Base-by-base conservation (phyloP, 2,329 filamentous ascomycete genomes). In the Neofusicoccum sp. region DNA sequence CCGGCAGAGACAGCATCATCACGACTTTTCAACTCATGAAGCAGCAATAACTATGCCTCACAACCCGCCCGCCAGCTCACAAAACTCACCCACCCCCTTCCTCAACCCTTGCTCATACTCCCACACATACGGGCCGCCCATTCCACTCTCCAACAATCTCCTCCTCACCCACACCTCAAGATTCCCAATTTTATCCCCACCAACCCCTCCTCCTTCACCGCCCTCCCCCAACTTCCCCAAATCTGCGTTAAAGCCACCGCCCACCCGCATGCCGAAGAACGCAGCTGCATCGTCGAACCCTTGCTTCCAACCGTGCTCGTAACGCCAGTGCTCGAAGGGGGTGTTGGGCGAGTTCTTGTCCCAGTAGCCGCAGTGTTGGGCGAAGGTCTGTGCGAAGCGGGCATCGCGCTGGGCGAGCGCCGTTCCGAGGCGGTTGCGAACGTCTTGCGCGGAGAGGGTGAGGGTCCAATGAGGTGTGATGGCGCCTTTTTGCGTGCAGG, bases 141-240 rank as follows among this genome's bases (percentile, higher is more conserved):
- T 77, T 2, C 79, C 80, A 61, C 76, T 78, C 64, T 86, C 82
- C 33, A 76, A 66, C 41, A 86, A 70, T 34, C 84, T 77, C 71
- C 84, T 85, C 68, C 81, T 71, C 12, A 80, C 70, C 84, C 84
- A 86, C n/a, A 85, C 64, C 62, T 86, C 83, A 41, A 84, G 63
- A 68, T 79, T 81, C 6, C 84, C 84, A 70, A 86, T 83, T 66
- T 75, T 80, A 67, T 85, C 83, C 6, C 73, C 80, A 1, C 76
- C 77, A 4, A 3, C 45, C 44, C 68, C 70, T 4, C 69, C 67
- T 16, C 78, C 60, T 2, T 67, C 65, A 1, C 70, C 67, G 3
- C 36, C 51, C 6, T 56, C 51, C 6, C 45, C 74, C 68, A 43
- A 26, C 5, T 34, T 41, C 41, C 4, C 58, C 33, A 61, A 20